Conservation (phyloP, 2,329 filamentous ascomycete species). For the Aspergillus pseudoglaucus region DNA sequence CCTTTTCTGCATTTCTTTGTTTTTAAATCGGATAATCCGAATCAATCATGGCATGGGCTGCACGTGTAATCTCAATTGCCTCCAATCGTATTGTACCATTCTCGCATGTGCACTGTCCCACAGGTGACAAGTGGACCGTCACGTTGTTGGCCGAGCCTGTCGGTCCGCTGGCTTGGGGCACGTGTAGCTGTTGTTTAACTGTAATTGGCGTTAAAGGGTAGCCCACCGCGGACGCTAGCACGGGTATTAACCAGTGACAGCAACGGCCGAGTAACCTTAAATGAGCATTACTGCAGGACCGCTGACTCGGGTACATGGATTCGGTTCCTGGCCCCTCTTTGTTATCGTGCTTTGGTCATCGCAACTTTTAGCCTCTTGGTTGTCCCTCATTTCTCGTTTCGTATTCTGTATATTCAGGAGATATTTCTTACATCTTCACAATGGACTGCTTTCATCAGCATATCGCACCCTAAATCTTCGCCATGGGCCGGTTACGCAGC, state of each 20-base stretch:
- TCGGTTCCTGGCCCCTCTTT: not conserved
- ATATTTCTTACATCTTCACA: not conserved
- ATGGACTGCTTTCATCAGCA: not conserved
- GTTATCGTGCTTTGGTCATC: not conserved
- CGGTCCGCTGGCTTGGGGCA: not conserved
- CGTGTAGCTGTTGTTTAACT: not conserved
- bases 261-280: not conserved
- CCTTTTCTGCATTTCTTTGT: not conserved
- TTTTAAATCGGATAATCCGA: not conserved
- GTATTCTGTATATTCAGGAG: not conserved
- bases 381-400: slow-evolving; percentile 2
- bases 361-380: too few species aligned
- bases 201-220: too few species aligned
- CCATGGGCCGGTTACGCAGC: slow-evolving; percentile 29
- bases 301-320: not conserved
- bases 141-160: not conserved
- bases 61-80: not conserved
- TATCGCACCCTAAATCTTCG: not conserved
- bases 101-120: not conserved
- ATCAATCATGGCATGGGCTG: not conserved
- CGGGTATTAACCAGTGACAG: not conserved
- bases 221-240: not conserved
- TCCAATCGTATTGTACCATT: too few species aligned
- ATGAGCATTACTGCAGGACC: not conserved
- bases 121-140: not conserved